Evolutionary conservation across 352 stramenopile species (phyloP).

Genomic region (Pythium rishiriense): DNA sequence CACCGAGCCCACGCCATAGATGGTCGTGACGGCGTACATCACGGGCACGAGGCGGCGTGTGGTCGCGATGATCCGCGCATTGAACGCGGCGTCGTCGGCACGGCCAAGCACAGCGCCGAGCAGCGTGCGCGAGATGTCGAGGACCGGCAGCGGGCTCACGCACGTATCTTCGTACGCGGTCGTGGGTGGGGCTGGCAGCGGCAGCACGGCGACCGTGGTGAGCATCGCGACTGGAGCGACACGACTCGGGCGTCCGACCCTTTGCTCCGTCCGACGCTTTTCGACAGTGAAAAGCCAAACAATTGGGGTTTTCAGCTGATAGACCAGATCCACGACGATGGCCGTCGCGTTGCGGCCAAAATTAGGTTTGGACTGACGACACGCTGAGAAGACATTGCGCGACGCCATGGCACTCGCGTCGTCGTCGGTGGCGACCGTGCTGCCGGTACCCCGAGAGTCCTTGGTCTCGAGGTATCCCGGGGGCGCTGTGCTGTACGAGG

Average conservation of each 20-base stretch:
- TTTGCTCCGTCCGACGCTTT: too few species aligned
- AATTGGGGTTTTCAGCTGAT: too few species aligned
- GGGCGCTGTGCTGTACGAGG: neutral
- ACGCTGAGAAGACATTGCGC: too few species aligned
- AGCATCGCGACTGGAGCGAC: too few species aligned
- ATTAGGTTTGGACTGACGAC: too few species aligned
- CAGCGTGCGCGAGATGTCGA: neutral
- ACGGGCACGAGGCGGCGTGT: neutral
- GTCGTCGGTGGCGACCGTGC: neutral
- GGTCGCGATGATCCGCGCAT: neutral
- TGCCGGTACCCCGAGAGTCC: neutral
- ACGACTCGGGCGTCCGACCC: too few species aligned
- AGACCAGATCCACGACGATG: too few species aligned
- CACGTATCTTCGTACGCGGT: neutral
- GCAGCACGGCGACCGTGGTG: neutral
- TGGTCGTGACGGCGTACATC: neutral
- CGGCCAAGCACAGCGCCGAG: neutral
- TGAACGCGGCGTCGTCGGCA: slow-evolving; percentile 4
- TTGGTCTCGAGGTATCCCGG: neutral
- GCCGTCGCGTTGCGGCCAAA: too few species aligned
- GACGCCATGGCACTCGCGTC: neutral
- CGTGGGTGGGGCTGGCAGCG: too few species aligned
- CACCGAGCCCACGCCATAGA: neutral
- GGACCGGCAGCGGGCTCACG: neutral
- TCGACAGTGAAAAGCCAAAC: too few species aligned